Percentiles rank a stretch among this genome's conserved stretches.
These are phyloP conservation scores for Hirsutella rhossiliensis DNA, from an alignment of 2,329 filamentous ascomycete genomes.

Conservation along the genomic window DNA sequence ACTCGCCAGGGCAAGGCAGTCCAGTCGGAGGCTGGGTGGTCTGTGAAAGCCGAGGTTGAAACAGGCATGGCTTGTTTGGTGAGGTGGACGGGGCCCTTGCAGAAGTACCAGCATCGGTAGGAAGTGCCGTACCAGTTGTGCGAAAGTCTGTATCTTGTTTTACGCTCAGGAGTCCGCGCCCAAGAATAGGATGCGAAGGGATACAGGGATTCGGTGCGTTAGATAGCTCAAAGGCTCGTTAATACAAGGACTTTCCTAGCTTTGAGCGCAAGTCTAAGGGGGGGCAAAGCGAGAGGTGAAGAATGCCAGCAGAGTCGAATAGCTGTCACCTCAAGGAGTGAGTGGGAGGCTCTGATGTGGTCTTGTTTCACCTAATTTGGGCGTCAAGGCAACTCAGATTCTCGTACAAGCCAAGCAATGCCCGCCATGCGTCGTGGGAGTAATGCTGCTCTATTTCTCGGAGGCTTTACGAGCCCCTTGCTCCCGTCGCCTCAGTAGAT, in stretches of 20 bases:
- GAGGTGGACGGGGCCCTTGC: background rate
- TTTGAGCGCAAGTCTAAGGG: background rate
- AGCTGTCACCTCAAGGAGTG: no score
- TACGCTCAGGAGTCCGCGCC: conserved; percentile 2
- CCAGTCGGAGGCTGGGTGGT: background rate
- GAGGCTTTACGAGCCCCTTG: background rate
- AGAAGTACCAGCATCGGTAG: conserved; percentile 1
- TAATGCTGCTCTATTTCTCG: no score
- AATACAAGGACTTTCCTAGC: conserved; percentile 3
- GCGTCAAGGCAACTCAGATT: no score
- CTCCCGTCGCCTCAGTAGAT: background rate
- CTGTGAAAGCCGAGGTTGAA: conserved; percentile 1
- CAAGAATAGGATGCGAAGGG: conserved; percentile 1
- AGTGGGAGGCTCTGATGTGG: no score
- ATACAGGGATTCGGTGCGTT: background rate
- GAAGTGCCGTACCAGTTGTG: conserved; percentile 1
- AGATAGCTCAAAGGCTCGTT: conserved; percentile 5
- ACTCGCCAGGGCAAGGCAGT: background rate
- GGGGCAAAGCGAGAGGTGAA: no score
- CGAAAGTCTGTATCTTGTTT: conserved; percentile 6
- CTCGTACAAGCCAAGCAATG: no score
- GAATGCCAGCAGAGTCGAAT: no score
- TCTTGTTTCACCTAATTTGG: no score
- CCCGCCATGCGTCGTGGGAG: no score
- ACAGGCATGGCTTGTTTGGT: conserved; percentile 1